phyloP scores from a whole-genome alignment of 345 rosid genomes.

The Gossypium turneri region DNA sequence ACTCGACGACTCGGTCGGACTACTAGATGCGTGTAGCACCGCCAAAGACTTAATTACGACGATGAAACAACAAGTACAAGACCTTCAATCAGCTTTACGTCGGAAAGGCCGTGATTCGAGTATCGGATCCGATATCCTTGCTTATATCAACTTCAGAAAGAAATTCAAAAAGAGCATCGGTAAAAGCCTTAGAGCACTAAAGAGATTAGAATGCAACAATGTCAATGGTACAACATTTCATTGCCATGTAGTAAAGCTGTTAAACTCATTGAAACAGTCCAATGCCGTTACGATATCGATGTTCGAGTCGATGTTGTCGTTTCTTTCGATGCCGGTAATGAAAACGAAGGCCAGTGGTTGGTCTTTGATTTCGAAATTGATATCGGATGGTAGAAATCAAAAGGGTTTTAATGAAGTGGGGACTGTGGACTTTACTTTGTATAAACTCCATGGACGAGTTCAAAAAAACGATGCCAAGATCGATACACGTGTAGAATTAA shows the following conservation, averaged over 20 bases:
- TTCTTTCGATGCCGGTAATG: constrained; percentile 28
- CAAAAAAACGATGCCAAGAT: constrained; percentile 16
- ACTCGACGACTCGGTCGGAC: constrained; percentile 34
- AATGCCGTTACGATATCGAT: constrained; percentile 28
- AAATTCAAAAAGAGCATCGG: constrained; percentile 43
- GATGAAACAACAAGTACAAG: constrained; percentile 46
- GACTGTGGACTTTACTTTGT: constrained; percentile 30
- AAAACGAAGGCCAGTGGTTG: constrained; percentile 34
- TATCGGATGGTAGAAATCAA: constrained; percentile 26
- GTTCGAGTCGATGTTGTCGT: constrained; percentile 43
- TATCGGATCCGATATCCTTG: constrained; percentile 30
- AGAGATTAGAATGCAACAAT: constrained; percentile 30
- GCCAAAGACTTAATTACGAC: constrained; percentile 37
- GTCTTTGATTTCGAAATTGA: constrained; percentile 36
- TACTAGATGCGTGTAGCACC: constrained; percentile 37
- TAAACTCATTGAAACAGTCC: constrained; percentile 36
- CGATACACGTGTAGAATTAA: constrained; percentile 29
- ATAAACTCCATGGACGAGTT: constrained; percentile 15
- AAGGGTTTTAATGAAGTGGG: constrained; percentile 41
- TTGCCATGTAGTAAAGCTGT: constrained; percentile 23
- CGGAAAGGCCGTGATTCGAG: constrained; percentile 45
- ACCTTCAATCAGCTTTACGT: constrained; percentile 54
- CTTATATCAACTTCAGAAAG: constrained; percentile 55
- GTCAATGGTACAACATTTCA: constrained; percentile 3
- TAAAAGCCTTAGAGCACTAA: constrained; percentile 39